A percentile compares a stretch with the other conserved stretches of the same genome.
Evolutionary conservation across 1,139 yeast genomes (phyloP).

Genomic region (Meyerozyma sp.): DNA sequence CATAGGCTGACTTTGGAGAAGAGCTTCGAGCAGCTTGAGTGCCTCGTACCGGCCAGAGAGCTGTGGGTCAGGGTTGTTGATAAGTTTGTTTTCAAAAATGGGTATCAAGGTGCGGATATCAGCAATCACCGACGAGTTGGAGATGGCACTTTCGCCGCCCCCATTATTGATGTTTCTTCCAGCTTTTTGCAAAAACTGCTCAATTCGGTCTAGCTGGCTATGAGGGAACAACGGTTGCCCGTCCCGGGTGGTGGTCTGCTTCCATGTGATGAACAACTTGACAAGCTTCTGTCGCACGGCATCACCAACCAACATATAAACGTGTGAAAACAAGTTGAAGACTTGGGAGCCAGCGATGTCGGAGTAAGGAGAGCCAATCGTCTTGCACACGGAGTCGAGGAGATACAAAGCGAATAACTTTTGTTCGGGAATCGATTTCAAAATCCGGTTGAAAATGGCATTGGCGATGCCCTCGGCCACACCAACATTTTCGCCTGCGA

Average conservation of each 20-base stretch:
- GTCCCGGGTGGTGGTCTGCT: constrained; percentile 46
- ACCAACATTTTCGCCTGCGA: constrained; percentile 78
- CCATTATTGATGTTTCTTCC: constrained; percentile 9
- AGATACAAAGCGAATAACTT: constrained; percentile 80
- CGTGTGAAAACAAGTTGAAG: constrained; percentile 64
- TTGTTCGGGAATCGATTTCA: constrained; percentile 61
- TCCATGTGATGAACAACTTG: constrained; percentile 86
- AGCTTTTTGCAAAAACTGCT: constrained; percentile 56
- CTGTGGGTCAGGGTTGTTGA: constrained; percentile 27
- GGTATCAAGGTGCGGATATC: constrained; percentile 43
- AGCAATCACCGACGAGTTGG: constrained; percentile 29
- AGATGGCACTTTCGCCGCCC: constrained; percentile 4
- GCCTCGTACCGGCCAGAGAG: constrained; percentile 36
- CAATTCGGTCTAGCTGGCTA: constrained; percentile 68
- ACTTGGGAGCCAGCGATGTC: constrained; percentile 64
- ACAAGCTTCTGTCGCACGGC: constrained; percentile 67
- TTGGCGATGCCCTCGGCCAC: constrained; percentile 74
- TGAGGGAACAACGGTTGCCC: constrained; percentile 68
- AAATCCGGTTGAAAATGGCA: constrained; percentile 61
- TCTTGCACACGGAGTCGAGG: constrained; percentile 89
- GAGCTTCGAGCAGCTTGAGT: constrained; percentile 35
- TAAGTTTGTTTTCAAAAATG: constrained; percentile 27
- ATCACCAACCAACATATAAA: constrained; percentile 75
- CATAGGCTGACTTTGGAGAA: constrained; percentile 35
- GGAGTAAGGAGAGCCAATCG: constrained; percentile 85